phyloP scores from a whole-genome alignment of 192 early-diverging fungal species.

The Coemansia sp. region DNA sequence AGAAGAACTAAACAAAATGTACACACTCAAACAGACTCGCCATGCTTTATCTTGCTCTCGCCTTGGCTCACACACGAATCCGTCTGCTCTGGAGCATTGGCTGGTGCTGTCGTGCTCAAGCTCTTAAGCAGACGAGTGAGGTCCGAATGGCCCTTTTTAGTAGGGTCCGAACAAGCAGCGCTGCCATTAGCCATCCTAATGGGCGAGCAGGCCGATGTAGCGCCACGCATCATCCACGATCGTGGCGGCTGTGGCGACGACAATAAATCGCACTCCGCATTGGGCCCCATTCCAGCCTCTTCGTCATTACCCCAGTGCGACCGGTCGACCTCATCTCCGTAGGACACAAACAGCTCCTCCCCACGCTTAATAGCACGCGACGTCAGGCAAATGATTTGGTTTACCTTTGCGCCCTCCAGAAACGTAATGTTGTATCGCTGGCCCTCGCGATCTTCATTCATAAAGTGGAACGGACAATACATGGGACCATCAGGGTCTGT shows the following conservation, averaged over 20 bases:
- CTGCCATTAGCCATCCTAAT: background rate
- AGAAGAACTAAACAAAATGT: constrained; percentile 6
- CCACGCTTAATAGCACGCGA: constrained; percentile 65
- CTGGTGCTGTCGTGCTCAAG: background rate
- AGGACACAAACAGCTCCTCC: constrained; percentile 85
- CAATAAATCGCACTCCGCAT: background rate
- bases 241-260: background rate
- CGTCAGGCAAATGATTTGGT: constrained; percentile 84
- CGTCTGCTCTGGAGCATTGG: background rate
- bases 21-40: background rate
- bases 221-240: constrained; percentile 4
- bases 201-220: background rate
- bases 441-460: constrained; percentile 69
- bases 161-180: background rate
- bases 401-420: constrained; percentile 74
- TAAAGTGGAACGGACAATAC: constrained; percentile 90
- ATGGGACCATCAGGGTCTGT: constrained; percentile 58
- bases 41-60: background rate
- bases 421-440: constrained; percentile 61
- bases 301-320: constrained; percentile 59
- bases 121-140: constrained; percentile 1
- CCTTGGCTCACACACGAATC: background rate
- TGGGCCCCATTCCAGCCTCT: background rate
- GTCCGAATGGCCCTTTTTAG: background rate
- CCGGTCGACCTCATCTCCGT: constrained; percentile 81